Percentiles rank a stretch among this genome's conserved stretches.
Evolutionary conservation across 2,329 filamentous ascomycete species (phyloP).

Genomic region (Ophiocordyceps camponoti-saundersi): DNA sequence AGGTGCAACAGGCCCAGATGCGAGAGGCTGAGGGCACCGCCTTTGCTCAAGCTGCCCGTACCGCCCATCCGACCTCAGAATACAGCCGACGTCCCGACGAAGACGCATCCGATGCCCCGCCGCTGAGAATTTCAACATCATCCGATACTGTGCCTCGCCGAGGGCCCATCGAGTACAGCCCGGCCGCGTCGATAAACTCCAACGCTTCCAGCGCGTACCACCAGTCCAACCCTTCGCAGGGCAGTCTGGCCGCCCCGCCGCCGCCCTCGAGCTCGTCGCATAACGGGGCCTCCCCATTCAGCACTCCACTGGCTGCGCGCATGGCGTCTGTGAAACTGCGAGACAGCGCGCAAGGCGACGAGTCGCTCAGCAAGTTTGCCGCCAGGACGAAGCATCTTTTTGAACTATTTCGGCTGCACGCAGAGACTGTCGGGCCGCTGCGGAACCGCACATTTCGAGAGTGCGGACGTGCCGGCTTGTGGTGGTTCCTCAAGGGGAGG

Average conservation of each 20-base stretch:
- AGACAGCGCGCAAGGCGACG: slow-evolving; percentile 36
- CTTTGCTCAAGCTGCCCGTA: slow-evolving; percentile 30
- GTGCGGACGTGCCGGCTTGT: slow-evolving; percentile 56
- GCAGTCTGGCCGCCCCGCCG: slow-evolving; percentile 6
- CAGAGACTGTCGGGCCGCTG: slow-evolving; percentile 54
- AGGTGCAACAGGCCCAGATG: slow-evolving; percentile 41
- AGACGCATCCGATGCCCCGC: slow-evolving; percentile 10
- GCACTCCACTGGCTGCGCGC: slow-evolving; percentile 11
- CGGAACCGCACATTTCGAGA: slow-evolving; percentile 45
- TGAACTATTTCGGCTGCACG: slow-evolving; percentile 60
- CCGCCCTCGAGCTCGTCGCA: slow-evolving; percentile 9
- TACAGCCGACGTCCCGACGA: slow-evolving; percentile 15
- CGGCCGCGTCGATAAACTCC: slow-evolving; percentile 19
- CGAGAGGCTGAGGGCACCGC: slow-evolving; percentile 41
- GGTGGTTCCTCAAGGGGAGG: slow-evolving; percentile 83
- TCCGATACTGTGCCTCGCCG: slow-evolving; percentile 10
- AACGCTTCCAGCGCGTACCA: slow-evolving; percentile 13
- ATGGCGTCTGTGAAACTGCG: slow-evolving; percentile 21
- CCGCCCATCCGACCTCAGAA: slow-evolving; percentile 15
- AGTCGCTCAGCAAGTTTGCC: slow-evolving; percentile 54
- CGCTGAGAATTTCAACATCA: slow-evolving; percentile 10
- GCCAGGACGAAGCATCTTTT: slow-evolving; percentile 55
- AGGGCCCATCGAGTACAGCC: slow-evolving; percentile 20
- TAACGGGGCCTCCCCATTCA: slow-evolving; percentile 5
- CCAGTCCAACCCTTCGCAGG: slow-evolving; percentile 5